A percentile compares a stretch with the other conserved stretches of the same genome.
These are phyloP conservation scores for Lodderomyces parapsilosis DNA, from an alignment of 1,139 yeast species.

Conservation along the genomic window DNA sequence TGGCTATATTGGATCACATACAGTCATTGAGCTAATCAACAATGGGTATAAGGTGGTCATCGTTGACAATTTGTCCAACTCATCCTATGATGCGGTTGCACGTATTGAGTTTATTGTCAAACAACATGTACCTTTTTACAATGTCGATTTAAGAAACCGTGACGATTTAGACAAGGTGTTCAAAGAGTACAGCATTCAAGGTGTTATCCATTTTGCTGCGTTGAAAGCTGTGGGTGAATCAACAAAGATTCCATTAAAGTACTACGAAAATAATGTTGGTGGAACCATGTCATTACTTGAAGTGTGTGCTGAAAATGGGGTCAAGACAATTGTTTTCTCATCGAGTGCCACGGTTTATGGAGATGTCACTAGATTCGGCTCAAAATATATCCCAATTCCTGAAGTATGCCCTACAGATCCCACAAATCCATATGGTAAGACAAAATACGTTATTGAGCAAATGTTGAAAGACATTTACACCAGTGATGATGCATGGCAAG, in stretches of 20 bases:
- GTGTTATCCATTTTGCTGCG: slow-evolving; percentile 84
- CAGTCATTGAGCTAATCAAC: slow-evolving; percentile 64
- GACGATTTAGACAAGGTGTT: slow-evolving; percentile 51
- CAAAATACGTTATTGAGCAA: slow-evolving; percentile 66
- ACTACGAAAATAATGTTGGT: slow-evolving; percentile 66
- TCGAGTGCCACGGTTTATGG: slow-evolving; percentile 87
- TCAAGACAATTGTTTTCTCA: slow-evolving; percentile 66
- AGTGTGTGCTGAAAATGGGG: slow-evolving; percentile 47
- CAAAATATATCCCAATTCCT: slow-evolving; percentile 67
- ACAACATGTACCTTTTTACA: slow-evolving; percentile 52
- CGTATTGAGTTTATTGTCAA: slow-evolving; percentile 59
- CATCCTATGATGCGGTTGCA: slow-evolving; percentile 66
- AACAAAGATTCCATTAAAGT: slow-evolving; percentile 65
- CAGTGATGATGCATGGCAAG: slow-evolving; percentile 50
- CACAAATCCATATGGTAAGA: slow-evolving; percentile 74
- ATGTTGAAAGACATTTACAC: slow-evolving; percentile 57
- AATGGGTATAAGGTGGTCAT: slow-evolving; percentile 70
- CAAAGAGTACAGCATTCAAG: slow-evolving; percentile 46
- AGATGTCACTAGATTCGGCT: slow-evolving; percentile 70
- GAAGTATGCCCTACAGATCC: slow-evolving; percentile 78
- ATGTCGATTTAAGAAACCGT: slow-evolving; percentile 58
- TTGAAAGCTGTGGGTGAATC: slow-evolving; percentile 85
- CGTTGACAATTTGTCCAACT: slow-evolving; percentile 68
- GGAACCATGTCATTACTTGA: slow-evolving; percentile 64
- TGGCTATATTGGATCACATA: slow-evolving; percentile 85